Conservation (phyloP, 139 green algal species). For the Coelastrella sp. region DNA sequence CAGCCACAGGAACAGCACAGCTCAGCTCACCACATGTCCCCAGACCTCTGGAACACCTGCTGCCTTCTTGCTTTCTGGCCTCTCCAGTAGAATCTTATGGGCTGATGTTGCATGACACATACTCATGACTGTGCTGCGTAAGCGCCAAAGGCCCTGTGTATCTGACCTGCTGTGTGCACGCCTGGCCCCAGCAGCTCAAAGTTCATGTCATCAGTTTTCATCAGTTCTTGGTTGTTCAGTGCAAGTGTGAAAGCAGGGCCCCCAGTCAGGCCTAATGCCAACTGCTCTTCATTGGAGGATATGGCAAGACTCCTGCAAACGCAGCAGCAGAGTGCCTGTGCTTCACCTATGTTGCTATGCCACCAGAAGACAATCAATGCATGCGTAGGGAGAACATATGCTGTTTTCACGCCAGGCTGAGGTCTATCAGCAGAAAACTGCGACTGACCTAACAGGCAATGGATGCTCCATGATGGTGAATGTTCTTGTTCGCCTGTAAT, state of each 20-base stretch:
- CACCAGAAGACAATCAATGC: not conserved
- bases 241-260: slow-evolving; percentile 70
- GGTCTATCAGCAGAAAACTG: not conserved
- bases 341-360: not conserved
- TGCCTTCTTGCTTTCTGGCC: no score
- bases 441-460: slow-evolving; percentile 51
- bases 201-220: slow-evolving; percentile 86
- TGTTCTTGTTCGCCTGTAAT: slow-evolving; percentile 60
- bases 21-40: slow-evolving; percentile 89
- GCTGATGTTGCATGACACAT: no score
- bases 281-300: slow-evolving; percentile 81
- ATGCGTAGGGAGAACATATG: not conserved
- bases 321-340: not conserved
- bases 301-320: slow-evolving; percentile 69
- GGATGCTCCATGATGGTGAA: slow-evolving; percentile 69
- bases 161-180: slow-evolving; percentile 50
- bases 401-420: not conserved
- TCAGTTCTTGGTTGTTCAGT: slow-evolving; percentile 80
- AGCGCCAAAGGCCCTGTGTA: no score
- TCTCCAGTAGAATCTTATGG: no score
- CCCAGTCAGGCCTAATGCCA: slow-evolving; percentile 71
- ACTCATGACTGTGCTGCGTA: no score
- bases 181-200: slow-evolving; percentile 67
- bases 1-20: slow-evolving; percentile 45
- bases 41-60: slow-evolving; percentile 78